phyloP scores from a whole-genome alignment of 73 alveolate genomes.

The Uronychia binucleata region DNA sequence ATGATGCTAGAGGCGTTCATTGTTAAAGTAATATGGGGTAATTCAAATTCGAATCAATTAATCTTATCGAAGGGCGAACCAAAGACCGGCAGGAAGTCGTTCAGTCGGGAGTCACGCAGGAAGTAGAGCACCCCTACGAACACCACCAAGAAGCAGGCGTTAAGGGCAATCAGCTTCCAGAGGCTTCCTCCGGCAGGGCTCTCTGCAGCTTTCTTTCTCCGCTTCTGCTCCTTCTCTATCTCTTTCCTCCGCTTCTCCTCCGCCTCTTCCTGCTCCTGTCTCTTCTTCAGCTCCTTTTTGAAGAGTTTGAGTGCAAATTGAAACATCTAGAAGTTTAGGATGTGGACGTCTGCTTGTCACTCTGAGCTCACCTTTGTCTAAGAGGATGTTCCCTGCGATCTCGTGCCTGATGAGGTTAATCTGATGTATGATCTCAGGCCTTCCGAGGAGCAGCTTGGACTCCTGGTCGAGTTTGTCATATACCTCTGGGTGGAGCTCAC shows the following conservation, averaged over 20 bases:
- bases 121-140: not conserved
- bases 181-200: not conserved
- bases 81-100: not conserved
- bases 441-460: not conserved
- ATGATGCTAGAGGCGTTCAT: not conserved
- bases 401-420: conserved; percentile 11
- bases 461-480: conserved; percentile 4
- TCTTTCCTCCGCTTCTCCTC: conserved; percentile 1
- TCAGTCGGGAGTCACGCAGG: not conserved
- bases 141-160: not conserved
- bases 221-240: not conserved
- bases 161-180: not conserved
- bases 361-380: not conserved
- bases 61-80: not conserved
- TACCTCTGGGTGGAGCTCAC: conserved; percentile 16
- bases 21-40: not conserved
- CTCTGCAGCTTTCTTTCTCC: not conserved
- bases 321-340: conserved; percentile 41
- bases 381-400: conserved; percentile 25
- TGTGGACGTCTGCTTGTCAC: conserved; percentile 13
- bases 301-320: conserved; percentile 22
- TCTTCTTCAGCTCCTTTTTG: conserved; percentile 15
- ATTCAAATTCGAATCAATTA: not conserved
- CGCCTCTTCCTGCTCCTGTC: conserved; percentile 21
- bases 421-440: conserved; percentile 13